A percentile compares a stretch with the other conserved stretches of the same genome.
phyloP scores from a whole-genome alignment of 2,329 filamentous ascomycete species.

The Pseudonectria foliicola region DNA sequence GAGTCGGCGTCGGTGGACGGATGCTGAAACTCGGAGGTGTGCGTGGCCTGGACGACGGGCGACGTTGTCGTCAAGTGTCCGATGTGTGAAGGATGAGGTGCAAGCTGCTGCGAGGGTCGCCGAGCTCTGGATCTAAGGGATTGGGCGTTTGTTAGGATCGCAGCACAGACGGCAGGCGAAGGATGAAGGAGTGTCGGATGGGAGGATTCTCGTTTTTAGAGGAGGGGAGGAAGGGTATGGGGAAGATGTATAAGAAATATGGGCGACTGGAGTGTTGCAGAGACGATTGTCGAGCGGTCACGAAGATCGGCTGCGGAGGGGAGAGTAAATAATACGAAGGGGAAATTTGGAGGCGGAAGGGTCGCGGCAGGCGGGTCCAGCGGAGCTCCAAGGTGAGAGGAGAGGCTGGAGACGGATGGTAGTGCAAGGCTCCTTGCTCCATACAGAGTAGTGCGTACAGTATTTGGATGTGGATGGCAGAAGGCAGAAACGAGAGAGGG shows the following conservation, averaged over 20 bases:
- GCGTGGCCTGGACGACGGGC: constrained; percentile 54
- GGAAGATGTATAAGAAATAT: too few relatives aligned
- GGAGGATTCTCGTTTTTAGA: constrained; percentile 6
- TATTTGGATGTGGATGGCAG: too few relatives aligned
- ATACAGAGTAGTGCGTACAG: too few relatives aligned
- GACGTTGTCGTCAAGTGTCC: constrained; percentile 64
- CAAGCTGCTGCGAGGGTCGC: constrained; percentile 27
- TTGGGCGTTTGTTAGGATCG: constrained; percentile 16
- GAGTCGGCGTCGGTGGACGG: constrained; percentile 15
- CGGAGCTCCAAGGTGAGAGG: constrained; percentile 5
- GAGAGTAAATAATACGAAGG: constrained; percentile 1
- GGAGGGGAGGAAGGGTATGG: constrained; percentile 10
- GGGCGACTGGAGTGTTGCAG: too few relatives aligned
- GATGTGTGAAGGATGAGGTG: constrained; percentile 57
- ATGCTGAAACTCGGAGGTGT: constrained; percentile 27
- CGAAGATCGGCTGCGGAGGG: background rate
- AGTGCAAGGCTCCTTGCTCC: too few relatives aligned
- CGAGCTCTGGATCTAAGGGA: constrained; percentile 21
- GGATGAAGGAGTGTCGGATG: constrained; percentile 11
- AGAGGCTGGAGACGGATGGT: constrained; percentile 6
- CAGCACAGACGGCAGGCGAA: constrained; percentile 11
- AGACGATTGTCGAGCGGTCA: too few relatives aligned
- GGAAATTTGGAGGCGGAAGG: too few relatives aligned
- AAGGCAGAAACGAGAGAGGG: too few relatives aligned
- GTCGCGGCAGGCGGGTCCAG: background rate